phyloP scores from a whole-genome alignment of 176 grass and related monocot genomes.

The Zea luxurians region DNA sequence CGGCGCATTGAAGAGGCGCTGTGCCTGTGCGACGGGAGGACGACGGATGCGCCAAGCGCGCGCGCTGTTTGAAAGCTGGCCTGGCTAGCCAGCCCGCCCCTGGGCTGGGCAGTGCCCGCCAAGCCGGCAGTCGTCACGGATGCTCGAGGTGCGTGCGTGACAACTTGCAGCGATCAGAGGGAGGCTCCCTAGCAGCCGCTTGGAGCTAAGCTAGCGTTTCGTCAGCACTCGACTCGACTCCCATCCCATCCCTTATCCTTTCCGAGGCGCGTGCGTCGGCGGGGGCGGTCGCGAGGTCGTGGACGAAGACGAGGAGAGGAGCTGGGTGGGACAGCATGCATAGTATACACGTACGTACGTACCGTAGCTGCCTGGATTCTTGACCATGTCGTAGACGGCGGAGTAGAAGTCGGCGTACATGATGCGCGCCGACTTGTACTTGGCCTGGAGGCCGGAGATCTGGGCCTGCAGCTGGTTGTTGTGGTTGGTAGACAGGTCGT shows the following conservation, averaged over 20 bases:
- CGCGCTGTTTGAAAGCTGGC: background rate
- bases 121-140: conserved; percentile 9
- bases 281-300: too few relatives aligned
- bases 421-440: conserved; percentile 45
- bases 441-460: conserved; percentile 33
- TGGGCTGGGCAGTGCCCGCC: background rate
- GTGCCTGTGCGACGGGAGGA: background rate
- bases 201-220: background rate
- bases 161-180: background rate
- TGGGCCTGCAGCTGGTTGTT: conserved; percentile 38
- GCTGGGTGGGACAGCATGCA: too few relatives aligned
- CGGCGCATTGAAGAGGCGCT: conserved; percentile 16
- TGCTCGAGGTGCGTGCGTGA: conserved; percentile 21
- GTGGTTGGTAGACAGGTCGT: conserved; percentile 53
- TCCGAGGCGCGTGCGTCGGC: background rate
- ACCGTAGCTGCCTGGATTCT: conserved; percentile 54
- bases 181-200: background rate
- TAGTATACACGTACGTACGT: background rate
- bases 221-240: background rate
- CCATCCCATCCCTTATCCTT: too few relatives aligned
- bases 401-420: conserved; percentile 67
- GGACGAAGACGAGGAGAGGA: background rate
- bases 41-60: conserved; percentile 4
- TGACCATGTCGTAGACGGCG: conserved; percentile 57
- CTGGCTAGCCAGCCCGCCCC: background rate